Base-by-base conservation (phyloP, 768 basidiomycete species). In the Candolleomyces eurysporus region DNA sequence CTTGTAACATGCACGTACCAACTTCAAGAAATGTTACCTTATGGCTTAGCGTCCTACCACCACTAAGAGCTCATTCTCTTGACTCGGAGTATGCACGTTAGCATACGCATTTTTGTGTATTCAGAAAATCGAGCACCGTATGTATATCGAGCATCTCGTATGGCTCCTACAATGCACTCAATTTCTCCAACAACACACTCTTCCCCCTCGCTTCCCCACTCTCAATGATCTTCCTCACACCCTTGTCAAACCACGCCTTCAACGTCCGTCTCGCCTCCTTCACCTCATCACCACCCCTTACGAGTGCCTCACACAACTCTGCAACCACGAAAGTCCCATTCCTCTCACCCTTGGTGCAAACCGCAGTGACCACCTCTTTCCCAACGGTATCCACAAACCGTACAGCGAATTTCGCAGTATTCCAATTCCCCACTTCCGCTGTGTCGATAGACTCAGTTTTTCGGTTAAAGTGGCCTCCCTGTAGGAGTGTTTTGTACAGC, bases 401-500 rank as follows among this genome's bases (percentile, higher is more conserved):
- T 3, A 74, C 72, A 0, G 90, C 91, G 63, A 93, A 93, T 1
- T 72, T 73, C 1, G 73, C 69, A 0, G 88, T 76, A 19, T 87
- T 84, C 80, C 88, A 94, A 11, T 68, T 64, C 0, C 63, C 45
- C 1, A 72, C 65, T 2, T 81, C 66, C 2, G 36, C 36, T 1
- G 2, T 7, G 36, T 83, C 81, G 42, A 96, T 77, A 2, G 80
- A 63, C 21, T 80, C 79, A 2, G 85, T 82, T 0, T 81, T 71
- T 36, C 86, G 88, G 62, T 85, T 87, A 74, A 87, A 97, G 70
- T 96, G 94, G 0, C 95, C 95, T 5, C 95, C 95, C 69, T 96
- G 93, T 1, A 97, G 80, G 6, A 97, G 84, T 6, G 86, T 87
- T 71, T 97, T 97, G 82, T 93, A 96, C 53, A 95, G 69, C 45